phyloP scores from a whole-genome alignment of 495 filamentous ascomycete genomes.

The Neurospora intermedia region DNA sequence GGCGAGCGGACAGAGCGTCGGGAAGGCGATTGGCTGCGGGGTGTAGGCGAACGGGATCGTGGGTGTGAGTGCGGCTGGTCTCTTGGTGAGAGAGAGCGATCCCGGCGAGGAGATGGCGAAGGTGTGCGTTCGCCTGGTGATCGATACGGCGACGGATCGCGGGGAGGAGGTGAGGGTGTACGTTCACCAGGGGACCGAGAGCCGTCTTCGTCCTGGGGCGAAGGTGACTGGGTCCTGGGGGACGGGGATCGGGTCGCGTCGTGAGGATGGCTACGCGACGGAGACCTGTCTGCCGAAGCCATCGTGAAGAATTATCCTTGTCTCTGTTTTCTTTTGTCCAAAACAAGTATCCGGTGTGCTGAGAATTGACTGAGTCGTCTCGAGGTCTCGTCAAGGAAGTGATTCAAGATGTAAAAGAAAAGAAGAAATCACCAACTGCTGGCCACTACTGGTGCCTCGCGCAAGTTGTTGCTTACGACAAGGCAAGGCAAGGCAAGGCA shows the following conservation, averaged over 20 bases:
- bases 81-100: conserved; percentile 2
- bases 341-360: background rate
- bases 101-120: conserved; percentile 3
- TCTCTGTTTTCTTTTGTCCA: background rate
- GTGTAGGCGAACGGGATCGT: conserved; percentile 1
- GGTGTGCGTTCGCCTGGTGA: background rate
- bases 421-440: background rate
- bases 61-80: background rate
- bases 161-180: background rate
- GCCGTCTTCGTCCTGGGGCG: background rate
- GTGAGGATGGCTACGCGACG: conserved; percentile 11
- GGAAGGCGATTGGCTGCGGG: conserved; percentile 4
- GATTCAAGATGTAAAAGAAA: background rate
- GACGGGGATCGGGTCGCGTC: conserved; percentile 3
- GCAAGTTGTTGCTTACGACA: background rate
- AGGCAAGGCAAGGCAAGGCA: background rate
- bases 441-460: background rate
- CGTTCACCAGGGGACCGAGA: background rate
- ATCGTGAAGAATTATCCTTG: conserved; percentile 4
- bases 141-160: background rate
- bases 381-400: background rate
- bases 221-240: background rate
- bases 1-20: conserved; percentile 3
- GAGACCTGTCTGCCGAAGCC: conserved; percentile 19
- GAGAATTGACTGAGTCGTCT: background rate